Conservation (phyloP, 352 stramenopile genomes). For the Phytophthora idaei region DNA sequence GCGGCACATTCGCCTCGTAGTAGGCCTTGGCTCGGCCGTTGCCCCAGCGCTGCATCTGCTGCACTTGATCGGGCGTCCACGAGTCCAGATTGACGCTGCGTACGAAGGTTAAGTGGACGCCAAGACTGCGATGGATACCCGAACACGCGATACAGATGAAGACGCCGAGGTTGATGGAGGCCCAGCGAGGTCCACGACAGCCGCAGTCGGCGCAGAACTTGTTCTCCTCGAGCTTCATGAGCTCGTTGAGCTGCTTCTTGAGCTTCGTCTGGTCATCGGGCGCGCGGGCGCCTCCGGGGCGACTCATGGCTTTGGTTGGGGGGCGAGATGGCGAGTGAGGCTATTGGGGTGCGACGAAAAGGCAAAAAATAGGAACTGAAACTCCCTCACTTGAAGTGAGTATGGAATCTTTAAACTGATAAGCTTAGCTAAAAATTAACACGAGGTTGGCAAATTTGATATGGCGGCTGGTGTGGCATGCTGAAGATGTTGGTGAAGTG, state of each 20-base stretch:
- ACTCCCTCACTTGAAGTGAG: constrained; percentile 28
- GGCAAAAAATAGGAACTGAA: constrained; percentile 29
- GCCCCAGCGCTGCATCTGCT: constrained; percentile 93
- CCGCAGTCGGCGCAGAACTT: constrained; percentile 92
- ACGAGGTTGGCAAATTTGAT: constrained; percentile 4
- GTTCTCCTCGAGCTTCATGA: constrained; percentile 92
- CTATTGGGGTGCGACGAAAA: constrained; percentile 1
- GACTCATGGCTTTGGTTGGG: constrained; percentile 53
- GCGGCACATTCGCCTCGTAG: constrained; percentile 87
- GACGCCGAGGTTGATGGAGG: constrained; percentile 93
- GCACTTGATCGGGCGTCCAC: constrained; percentile 90
- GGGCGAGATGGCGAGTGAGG: constrained; percentile 20
- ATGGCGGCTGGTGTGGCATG: constrained; percentile 10
- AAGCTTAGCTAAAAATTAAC: neutral
- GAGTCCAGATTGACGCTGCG: constrained; percentile 93
- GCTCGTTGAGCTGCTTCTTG: constrained; percentile 88
- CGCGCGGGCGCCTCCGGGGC: constrained; percentile 35
- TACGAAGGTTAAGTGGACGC: constrained; percentile 94
- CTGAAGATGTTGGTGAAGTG: constrained; percentile 12
- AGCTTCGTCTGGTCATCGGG: constrained; percentile 87
- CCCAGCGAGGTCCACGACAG: constrained; percentile 90
- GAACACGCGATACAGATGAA: constrained; percentile 96
- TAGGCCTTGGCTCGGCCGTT: constrained; percentile 90
- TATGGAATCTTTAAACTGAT: constrained; percentile 12
- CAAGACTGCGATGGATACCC: constrained; percentile 93